These are phyloP conservation scores for Angomonas deanei DNA, from an alignment of 208 protist genomes.

Conservation along the genomic window DNA sequence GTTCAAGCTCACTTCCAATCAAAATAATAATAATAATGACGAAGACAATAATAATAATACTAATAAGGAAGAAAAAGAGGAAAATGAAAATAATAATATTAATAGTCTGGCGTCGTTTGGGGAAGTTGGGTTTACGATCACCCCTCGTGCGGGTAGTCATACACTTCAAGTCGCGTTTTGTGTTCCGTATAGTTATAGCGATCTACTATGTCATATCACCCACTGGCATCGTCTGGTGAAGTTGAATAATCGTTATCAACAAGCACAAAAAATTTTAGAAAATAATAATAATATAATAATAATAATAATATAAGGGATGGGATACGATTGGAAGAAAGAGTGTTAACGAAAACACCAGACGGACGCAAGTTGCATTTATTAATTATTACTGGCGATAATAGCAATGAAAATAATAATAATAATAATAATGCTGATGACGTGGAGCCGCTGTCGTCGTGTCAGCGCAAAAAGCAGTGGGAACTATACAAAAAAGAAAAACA, in stretches of 20 bases:
- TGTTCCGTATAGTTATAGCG: constrained; percentile 80
- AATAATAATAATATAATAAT: too few relatives aligned
- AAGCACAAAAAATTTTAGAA: neutral
- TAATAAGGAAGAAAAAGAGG: neutral
- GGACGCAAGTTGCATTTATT: constrained; percentile 81
- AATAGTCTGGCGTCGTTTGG: constrained; percentile 18
- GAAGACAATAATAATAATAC: neutral
- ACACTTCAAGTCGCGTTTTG: constrained; percentile 83
- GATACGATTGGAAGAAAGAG: constrained; percentile 81
- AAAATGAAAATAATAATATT: neutral
- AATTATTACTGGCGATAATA: constrained; percentile 56
- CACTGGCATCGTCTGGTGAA: constrained; percentile 75
- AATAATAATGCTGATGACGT: too few relatives aligned
- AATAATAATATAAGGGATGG: neutral
- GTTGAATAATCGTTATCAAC: neutral
- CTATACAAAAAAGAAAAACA: too few relatives aligned
- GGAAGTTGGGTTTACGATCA: constrained; percentile 65
- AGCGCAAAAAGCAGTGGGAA: neutral
- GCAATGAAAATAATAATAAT: too few relatives aligned
- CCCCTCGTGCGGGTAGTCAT: constrained; percentile 10
- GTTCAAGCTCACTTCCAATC: constrained; percentile 34
- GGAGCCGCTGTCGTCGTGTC: neutral
- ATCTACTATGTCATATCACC: constrained; percentile 78
- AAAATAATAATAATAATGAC: constrained; percentile 1
- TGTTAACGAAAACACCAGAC: constrained; percentile 72